phyloP scores from a whole-genome alignment of 2,329 filamentous ascomycete species.

The Camillea tinctor region DNA sequence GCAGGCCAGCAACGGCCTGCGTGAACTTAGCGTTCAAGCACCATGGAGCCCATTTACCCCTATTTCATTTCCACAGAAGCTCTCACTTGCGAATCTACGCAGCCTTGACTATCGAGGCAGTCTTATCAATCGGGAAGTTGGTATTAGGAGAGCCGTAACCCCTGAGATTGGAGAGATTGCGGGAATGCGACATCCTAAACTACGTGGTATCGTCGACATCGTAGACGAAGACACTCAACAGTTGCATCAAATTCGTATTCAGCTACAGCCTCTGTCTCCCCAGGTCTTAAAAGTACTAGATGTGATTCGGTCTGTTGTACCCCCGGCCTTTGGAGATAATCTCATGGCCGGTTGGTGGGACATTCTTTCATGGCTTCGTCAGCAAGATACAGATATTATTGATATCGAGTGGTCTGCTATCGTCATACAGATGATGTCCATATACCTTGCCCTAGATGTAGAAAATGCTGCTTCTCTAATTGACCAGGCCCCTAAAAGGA shows the following conservation, averaged over 20 bases:
- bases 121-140: conserved; percentile 51
- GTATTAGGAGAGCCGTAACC: conserved; percentile 46
- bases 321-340: conserved; percentile 56
- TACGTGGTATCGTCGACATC: conserved; percentile 63
- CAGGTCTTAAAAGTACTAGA: conserved; percentile 61
- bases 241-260: conserved; percentile 66
- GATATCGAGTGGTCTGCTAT: conserved; percentile 70
- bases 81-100: conserved; percentile 59
- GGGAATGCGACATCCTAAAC: conserved; percentile 57
- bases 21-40: conserved; percentile 69
- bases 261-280: conserved; percentile 63
- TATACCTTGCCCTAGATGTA: conserved; percentile 59
- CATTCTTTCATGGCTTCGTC: conserved; percentile 65
- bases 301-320: conserved; percentile 63
- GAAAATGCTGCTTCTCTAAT: conserved; percentile 25
- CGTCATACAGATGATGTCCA: conserved; percentile 60
- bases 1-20: conserved; percentile 60
- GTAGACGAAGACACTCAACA: conserved; percentile 57
- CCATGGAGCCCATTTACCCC: conserved; percentile 73
- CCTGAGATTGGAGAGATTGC: conserved; percentile 47
- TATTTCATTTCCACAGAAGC: conserved; percentile 56
- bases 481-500: conserved; percentile 17
- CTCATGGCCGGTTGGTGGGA: conserved; percentile 73
- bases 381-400: conserved; percentile 43
- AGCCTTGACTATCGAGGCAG: conserved; percentile 57